These are phyloP conservation scores for Thermothielavioides terrestris DNA, from an alignment of 495 filamentous ascomycete genomes.

Conservation along the genomic window DNA sequence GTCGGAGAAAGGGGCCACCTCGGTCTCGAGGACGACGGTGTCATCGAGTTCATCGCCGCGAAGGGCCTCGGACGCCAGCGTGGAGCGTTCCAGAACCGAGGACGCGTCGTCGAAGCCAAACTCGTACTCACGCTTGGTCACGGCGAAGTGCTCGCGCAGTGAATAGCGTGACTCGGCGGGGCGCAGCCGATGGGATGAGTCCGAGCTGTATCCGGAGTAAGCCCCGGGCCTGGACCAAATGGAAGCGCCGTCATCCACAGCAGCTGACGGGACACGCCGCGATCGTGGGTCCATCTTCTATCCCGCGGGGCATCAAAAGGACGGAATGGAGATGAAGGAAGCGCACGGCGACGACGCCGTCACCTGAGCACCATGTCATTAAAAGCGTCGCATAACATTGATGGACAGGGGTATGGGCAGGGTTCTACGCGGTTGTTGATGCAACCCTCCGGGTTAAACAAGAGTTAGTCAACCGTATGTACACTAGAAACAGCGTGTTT, in stretches of 20 bases:
- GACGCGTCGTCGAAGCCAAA: constrained; percentile 27
- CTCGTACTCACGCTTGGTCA: constrained; percentile 21
- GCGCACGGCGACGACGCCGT: not conserved
- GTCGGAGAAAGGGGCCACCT: not conserved
- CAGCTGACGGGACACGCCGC: constrained; percentile 9
- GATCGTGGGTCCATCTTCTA: constrained; percentile 4
- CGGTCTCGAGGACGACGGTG: not conserved
- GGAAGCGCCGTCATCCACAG: constrained; percentile 10
- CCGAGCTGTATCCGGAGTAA: not conserved
- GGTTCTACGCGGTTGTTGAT: too few species aligned
- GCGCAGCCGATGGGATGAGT: constrained; percentile 10
- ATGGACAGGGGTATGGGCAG: too few species aligned
- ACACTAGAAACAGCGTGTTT: too few species aligned
- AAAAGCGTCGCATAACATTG: too few species aligned
- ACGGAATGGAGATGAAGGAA: not conserved
- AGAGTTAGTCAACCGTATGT: too few species aligned
- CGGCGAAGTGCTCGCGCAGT: constrained; percentile 23
- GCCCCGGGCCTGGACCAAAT: not conserved
- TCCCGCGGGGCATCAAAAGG: not conserved
- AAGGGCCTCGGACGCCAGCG: constrained; percentile 13
- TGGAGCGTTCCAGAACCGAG: constrained; percentile 16
- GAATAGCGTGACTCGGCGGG: constrained; percentile 19
- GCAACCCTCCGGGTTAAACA: too few species aligned
- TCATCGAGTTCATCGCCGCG: constrained; percentile 8
- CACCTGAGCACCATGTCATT: too few species aligned